Evolutionary conservation across 2,329 filamentous ascomycete genomes (phyloP).

Genomic region (Leptographium procerum): DNA sequence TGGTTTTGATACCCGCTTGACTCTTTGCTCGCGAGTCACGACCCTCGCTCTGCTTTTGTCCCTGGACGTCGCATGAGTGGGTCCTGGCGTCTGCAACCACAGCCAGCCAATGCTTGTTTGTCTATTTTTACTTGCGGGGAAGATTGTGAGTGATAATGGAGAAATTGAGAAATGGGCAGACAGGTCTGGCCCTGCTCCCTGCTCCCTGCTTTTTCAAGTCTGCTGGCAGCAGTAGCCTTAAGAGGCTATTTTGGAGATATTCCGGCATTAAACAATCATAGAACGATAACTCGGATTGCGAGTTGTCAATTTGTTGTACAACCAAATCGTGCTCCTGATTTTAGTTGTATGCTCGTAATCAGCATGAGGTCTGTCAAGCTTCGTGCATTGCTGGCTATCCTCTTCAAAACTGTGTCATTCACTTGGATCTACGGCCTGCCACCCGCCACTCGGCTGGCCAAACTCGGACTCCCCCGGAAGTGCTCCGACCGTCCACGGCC

Average conservation of each 20-base stretch:
- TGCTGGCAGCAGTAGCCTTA: background rate
- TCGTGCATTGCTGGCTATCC: too few relatives aligned
- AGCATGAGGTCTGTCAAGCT: background rate
- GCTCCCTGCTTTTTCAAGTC: background rate
- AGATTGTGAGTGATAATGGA: background rate
- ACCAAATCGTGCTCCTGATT: too few relatives aligned
- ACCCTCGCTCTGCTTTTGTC: too few relatives aligned
- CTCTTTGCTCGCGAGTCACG: background rate
- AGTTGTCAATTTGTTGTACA: too few relatives aligned
- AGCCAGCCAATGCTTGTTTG: background rate
- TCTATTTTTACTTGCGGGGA: background rate
- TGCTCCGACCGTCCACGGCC: background rate
- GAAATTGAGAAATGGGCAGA: background rate
- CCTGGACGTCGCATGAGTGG: background rate
- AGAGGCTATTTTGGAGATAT: too few relatives aligned
- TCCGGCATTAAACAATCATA: too few relatives aligned
- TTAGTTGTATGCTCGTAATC: background rate
- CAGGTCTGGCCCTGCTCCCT: background rate
- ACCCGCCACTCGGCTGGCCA: background rate
- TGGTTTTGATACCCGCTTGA: conserved; percentile 1
- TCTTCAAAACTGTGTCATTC: background rate
- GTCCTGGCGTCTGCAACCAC: background rate
- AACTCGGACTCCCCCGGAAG: background rate
- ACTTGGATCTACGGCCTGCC: background rate
- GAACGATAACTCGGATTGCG: too few relatives aligned